Conservation (phyloP, 495 filamentous ascomycete genomes). For the Platismatia glauca region DNA sequence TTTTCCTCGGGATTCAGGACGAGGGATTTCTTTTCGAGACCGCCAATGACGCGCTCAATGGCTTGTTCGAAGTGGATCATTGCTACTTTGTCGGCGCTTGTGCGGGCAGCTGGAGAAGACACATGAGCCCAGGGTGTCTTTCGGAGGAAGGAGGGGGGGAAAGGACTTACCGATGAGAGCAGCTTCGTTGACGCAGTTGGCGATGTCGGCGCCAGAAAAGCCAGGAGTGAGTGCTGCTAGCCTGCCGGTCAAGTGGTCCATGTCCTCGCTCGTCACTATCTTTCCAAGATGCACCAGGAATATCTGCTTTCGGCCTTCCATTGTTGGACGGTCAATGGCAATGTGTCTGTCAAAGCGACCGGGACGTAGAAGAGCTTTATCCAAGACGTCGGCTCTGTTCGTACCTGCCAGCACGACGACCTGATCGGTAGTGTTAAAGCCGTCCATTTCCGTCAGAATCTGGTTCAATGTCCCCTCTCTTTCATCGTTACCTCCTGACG, state of each 20-base stretch:
- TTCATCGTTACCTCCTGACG: constrained; percentile 90
- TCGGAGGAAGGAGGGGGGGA: background rate
- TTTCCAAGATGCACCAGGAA: constrained; percentile 88
- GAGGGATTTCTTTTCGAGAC: constrained; percentile 90
- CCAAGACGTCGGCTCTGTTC: constrained; percentile 86
- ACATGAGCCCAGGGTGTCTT: constrained; percentile 30
- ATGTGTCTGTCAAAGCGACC: constrained; percentile 97
- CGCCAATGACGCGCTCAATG: constrained; percentile 93
- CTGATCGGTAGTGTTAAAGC: constrained; percentile 95
- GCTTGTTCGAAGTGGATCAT: constrained; percentile 94
- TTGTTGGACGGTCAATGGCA: constrained; percentile 82
- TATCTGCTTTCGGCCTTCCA: constrained; percentile 94
- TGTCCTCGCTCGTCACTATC: constrained; percentile 82
- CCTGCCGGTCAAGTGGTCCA: constrained; percentile 76
- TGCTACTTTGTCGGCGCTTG: constrained; percentile 61
- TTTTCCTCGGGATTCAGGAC: constrained; percentile 91
- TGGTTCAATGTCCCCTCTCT: constrained; percentile 95
- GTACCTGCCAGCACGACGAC: constrained; percentile 97
- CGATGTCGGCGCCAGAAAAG: constrained; percentile 95
- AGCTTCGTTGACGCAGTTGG: constrained; percentile 96
- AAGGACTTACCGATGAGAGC: constrained; percentile 78
- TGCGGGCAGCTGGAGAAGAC: constrained; percentile 59
- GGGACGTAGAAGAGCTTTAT: constrained; percentile 91
- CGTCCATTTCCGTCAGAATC: constrained; percentile 98
- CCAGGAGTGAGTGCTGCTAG: constrained; percentile 88